phyloP scores from a whole-genome alignment of 306 rosid species.

The Sphenostylis stenocarpa region DNA sequence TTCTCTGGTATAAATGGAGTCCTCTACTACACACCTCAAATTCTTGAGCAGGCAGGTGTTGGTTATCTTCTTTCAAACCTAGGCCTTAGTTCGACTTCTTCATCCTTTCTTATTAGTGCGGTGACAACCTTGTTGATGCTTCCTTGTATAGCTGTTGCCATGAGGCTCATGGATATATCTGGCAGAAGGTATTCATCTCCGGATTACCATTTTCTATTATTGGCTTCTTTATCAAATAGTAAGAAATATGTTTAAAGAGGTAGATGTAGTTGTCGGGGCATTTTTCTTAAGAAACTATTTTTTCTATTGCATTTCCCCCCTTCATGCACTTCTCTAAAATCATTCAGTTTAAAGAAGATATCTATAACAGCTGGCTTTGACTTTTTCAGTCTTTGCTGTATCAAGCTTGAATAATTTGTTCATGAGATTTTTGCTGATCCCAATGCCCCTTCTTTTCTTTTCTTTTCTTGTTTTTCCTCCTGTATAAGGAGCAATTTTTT shows the following conservation, averaged over 20 bases:
- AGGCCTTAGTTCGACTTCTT: constrained; percentile 76
- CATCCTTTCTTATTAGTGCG: constrained; percentile 83
- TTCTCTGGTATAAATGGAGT: constrained; percentile 94
- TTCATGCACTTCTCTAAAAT: constrained; percentile 1
- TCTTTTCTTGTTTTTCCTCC: not conserved
- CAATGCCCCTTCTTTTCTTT: not conserved
- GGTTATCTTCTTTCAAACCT: constrained; percentile 79
- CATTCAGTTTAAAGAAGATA: constrained; percentile 3
- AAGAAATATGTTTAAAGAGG: constrained; percentile 12
- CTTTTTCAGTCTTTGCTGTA: not conserved
- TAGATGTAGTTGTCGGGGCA: not conserved
- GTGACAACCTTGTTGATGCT: constrained; percentile 94
- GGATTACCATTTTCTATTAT: not conserved
- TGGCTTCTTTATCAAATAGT: constrained; percentile 1
- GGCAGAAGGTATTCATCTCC: constrained; percentile 77
- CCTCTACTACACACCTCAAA: constrained; percentile 96
- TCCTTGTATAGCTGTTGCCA: constrained; percentile 91
- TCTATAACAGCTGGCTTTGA: not conserved
- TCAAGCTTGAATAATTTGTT: constrained; percentile 3
- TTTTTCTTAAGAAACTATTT: not conserved
- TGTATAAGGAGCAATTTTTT: not conserved
- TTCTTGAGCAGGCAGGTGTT: constrained; percentile 96
- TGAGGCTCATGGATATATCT: constrained; percentile 93
- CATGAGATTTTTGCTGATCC: constrained; percentile 1
- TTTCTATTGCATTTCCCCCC: not conserved